phyloP scores from a whole-genome alignment of 768 basidiomycete species.

The Mycena polygramma region DNA sequence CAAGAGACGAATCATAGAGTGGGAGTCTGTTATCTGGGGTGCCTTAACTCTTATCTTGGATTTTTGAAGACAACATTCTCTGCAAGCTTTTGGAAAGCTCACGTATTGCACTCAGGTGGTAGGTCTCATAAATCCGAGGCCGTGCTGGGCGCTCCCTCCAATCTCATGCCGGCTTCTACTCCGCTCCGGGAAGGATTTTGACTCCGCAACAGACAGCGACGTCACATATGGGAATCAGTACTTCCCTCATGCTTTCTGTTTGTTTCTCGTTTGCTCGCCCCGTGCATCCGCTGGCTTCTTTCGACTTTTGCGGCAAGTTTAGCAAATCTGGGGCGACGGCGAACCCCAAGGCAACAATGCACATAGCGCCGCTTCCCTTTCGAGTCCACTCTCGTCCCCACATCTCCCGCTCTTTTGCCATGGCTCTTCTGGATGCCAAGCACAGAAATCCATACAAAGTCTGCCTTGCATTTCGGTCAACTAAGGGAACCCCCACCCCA shows the following conservation, averaged over 20 bases:
- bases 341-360: conserved; percentile 22
- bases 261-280: neutral
- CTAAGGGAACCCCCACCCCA: neutral
- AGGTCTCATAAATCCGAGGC: conserved; percentile 5
- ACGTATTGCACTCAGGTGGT: neutral
- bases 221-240: neutral
- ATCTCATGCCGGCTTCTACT: neutral
- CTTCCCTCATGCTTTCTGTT: neutral
- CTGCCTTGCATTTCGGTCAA: conserved; percentile 2
- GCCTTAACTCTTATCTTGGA: neutral
- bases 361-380: conserved; percentile 13
- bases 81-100: neutral
- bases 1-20: conserved; percentile 22
- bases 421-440: conserved; percentile 13
- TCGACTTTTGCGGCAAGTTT: conserved; percentile 13
- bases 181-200: conserved; percentile 4
- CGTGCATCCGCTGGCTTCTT: conserved; percentile 11
- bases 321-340: conserved; percentile 22
- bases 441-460: conserved; percentile 1
- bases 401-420: conserved; percentile 10
- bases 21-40: conserved; percentile 6
- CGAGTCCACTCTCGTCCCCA: neutral
- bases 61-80: neutral
- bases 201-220: neutral
- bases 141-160: too few species aligned